phyloP scores from a whole-genome alignment of 352 stramenopile species.

The Pythium dissimile region DNA sequence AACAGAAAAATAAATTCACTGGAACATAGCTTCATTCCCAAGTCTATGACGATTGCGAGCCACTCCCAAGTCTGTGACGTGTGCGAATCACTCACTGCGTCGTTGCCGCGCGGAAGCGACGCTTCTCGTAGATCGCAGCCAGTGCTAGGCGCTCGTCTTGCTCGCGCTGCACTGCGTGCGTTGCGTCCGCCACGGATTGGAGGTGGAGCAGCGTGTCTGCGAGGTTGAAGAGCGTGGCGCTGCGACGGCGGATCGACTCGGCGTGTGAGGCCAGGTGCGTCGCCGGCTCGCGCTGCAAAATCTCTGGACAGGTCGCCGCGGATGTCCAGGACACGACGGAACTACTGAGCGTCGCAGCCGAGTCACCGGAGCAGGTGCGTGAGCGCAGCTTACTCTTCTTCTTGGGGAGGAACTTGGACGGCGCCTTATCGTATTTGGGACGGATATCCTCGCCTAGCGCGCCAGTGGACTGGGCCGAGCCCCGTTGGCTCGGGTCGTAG shows the following conservation, averaged over 20 bases:
- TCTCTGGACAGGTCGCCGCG: background rate
- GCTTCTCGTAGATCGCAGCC: background rate
- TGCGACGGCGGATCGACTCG: background rate
- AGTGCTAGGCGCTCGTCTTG: slow-evolving; percentile 6
- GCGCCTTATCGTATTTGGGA: slow-evolving; percentile 19
- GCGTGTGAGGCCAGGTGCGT: background rate
- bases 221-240: slow-evolving; percentile 5
- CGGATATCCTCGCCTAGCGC: slow-evolving; percentile 14
- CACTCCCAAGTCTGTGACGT: background rate
- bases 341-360: slow-evolving; percentile 8
- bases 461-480: slow-evolving; percentile 4
- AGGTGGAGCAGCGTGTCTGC: slow-evolving; percentile 6
- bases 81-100: background rate
- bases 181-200: slow-evolving; percentile 17
- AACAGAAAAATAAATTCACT: too few species aligned
- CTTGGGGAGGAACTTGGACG: slow-evolving; percentile 13
- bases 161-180: slow-evolving; percentile 6
- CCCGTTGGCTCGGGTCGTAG: slow-evolving; percentile 16
- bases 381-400: slow-evolving; percentile 3
- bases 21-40: too few species aligned
- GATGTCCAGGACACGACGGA: slow-evolving; percentile 15
- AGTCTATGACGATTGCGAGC: background rate
- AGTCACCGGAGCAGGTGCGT: slow-evolving; percentile 15
- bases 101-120: background rate
- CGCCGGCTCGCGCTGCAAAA: background rate